Conservation (phyloP, 345 rosid genomes). For the Eucalyptus leucophloia region DNA sequence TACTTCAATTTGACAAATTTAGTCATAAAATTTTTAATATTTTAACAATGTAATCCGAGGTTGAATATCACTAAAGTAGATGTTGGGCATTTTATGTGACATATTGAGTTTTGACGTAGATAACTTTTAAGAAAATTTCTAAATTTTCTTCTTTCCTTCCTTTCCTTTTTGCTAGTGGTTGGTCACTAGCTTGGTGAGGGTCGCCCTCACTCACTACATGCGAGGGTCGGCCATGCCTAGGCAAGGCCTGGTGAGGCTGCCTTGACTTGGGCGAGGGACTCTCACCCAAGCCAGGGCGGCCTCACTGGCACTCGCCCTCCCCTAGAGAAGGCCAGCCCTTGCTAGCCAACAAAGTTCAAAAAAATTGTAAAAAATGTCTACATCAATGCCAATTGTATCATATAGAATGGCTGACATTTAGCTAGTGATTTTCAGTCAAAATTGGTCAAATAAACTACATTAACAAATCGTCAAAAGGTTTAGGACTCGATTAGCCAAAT, state of each 20-base stretch:
- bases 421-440: not conserved
- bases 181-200: not conserved
- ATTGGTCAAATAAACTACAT: too few relatives aligned
- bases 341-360: not conserved
- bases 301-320: not conserved
- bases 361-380: too few relatives aligned
- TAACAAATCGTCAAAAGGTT: too few relatives aligned
- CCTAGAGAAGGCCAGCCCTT: not conserved
- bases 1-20: too few relatives aligned
- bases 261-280: too few relatives aligned
- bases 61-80: not conserved
- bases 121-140: fast-evolving
- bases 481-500: too few relatives aligned
- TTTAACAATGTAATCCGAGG: not conserved
- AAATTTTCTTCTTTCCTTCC: too few relatives aligned
- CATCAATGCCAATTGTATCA: not conserved
- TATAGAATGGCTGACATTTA: too few relatives aligned
- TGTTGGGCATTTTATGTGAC: too few relatives aligned
- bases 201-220: not conserved
- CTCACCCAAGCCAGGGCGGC: not conserved
- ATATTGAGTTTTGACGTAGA: not conserved
- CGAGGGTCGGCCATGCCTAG: not conserved
- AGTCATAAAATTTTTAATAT: too few relatives aligned
- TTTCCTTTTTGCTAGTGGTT: not conserved
- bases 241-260: fast-evolving